These are phyloP conservation scores for Apiospora sp. DNA, from an alignment of 2,329 filamentous ascomycete genomes.

Conservation along the genomic window DNA sequence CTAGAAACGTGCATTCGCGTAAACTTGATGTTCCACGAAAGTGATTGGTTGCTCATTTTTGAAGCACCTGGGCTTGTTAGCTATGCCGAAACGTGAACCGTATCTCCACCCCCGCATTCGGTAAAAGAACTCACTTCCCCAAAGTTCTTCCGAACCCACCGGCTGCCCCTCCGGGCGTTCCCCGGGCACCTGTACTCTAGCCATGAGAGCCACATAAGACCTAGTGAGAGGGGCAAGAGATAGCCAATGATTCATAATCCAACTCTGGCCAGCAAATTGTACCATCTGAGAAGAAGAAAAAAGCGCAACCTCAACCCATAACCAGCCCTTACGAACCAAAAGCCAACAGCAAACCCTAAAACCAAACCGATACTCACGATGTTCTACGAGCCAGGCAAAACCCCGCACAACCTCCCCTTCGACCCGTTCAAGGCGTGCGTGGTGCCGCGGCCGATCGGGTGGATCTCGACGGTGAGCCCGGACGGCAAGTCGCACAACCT, in stretches of 20 bases:
- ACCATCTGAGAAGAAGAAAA: too few relatives aligned
- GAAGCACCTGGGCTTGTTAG: neutral
- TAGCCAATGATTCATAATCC: neutral
- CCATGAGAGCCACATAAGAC: neutral
- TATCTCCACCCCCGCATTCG: conserved; percentile 6
- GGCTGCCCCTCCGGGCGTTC: neutral
- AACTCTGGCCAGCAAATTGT: neutral
- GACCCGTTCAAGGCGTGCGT: conserved; percentile 58
- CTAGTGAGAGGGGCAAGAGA: neutral
- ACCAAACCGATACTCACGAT: neutral
- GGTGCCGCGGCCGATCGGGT: conserved; percentile 67
- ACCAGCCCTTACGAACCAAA: neutral
- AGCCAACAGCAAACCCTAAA: neutral
- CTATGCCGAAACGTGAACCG: neutral
- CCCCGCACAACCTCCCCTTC: conserved; percentile 24
- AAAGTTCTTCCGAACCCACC: neutral
- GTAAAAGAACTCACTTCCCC: neutral
- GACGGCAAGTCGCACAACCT: conserved; percentile 57
- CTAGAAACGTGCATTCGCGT: too few relatives aligned
- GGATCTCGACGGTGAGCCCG: conserved; percentile 64
- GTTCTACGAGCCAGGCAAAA: conserved; percentile 28
- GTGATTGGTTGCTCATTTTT: neutral
- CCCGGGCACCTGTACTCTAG: neutral
- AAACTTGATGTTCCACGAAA: too few relatives aligned
- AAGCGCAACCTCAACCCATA: neutral